phyloP scores from a whole-genome alignment of 768 basidiomycete genomes.

The Amanita brunnescens region DNA sequence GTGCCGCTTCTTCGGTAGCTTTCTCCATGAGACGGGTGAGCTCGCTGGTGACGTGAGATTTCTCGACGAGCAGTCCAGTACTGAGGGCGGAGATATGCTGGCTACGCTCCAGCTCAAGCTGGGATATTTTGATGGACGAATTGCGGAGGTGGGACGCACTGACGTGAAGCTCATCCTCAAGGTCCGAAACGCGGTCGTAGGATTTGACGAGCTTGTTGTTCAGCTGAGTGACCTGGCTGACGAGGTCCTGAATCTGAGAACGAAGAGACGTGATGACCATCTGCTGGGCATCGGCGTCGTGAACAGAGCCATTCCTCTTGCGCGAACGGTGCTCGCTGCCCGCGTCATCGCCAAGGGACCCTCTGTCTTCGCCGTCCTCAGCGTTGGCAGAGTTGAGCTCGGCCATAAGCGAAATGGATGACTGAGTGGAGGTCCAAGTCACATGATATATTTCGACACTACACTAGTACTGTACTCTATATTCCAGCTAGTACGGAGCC shows the following conservation, averaged over 20 bases:
- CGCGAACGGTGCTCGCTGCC: background rate
- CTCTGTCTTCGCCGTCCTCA: background rate
- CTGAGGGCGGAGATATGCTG: slow-evolving; percentile 87
- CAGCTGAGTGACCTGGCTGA: slow-evolving; percentile 83
- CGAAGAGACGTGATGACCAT: slow-evolving; percentile 78
- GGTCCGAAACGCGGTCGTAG: slow-evolving; percentile 85
- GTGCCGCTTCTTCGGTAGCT: slow-evolving; percentile 90
- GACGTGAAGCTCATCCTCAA: slow-evolving; percentile 84
- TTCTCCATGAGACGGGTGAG: slow-evolving; percentile 90
- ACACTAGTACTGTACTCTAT: background rate
- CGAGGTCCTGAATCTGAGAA: slow-evolving; percentile 74
- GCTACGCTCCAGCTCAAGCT: slow-evolving; percentile 77
- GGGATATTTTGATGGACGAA: slow-evolving; percentile 58
- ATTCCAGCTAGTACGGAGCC: slow-evolving; percentile 17
- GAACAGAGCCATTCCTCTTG: slow-evolving; percentile 3
- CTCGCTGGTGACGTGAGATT: slow-evolving; percentile 82
- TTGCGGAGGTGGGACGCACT: slow-evolving; percentile 48
- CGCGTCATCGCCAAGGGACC: background rate
- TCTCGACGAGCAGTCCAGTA: slow-evolving; percentile 88
- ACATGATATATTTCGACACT: background rate
- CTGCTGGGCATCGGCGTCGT: slow-evolving; percentile 62
- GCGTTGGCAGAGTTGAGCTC: background rate
- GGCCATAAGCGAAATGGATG: too few relatives aligned
- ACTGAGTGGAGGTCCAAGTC: background rate
- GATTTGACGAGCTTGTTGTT: slow-evolving; percentile 90